These are phyloP conservation scores for Sporobolomyces phaffii DNA, from an alignment of 768 basidiomycete species.

Conservation along the genomic window DNA sequence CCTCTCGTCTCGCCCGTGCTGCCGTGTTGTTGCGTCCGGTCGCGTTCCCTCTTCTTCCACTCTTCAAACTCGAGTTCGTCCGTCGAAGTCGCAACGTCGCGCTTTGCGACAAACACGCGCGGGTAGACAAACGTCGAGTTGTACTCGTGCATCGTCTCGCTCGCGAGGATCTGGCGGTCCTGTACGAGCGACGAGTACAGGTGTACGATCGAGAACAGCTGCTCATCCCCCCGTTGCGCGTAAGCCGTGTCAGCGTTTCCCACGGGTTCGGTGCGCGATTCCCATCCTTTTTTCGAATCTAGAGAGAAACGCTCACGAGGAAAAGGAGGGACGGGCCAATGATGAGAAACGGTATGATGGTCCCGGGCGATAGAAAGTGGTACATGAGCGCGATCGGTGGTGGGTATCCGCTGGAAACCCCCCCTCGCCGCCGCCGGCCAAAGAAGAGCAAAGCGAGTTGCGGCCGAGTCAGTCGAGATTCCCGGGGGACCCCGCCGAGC, in stretches of 20 bases:
- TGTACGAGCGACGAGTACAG: constrained; percentile 28
- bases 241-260: neutral
- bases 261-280: neutral
- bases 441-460: too few species aligned
- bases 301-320: constrained; percentile 14
- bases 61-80: constrained; percentile 19
- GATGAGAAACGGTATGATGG: constrained; percentile 27
- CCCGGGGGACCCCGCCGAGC: too few species aligned
- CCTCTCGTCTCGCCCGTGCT: constrained; percentile 6
- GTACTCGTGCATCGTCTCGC: constrained; percentile 41
- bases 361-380: constrained; percentile 35
- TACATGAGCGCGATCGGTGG: constrained; percentile 38
- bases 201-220: constrained; percentile 33
- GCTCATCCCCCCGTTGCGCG: too few species aligned
- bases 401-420: constrained; percentile 32
- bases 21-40: too few species aligned
- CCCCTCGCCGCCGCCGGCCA: too few species aligned
- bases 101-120: constrained; percentile 26
- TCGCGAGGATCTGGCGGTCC: constrained; percentile 32
- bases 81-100: constrained; percentile 22
- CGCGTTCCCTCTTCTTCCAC: constrained; percentile 1
- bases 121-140: constrained; percentile 37
- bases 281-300: neutral
- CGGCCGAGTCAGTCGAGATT: too few species aligned
- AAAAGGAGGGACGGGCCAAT: constrained; percentile 2